phyloP scores from a whole-genome alignment of 2,329 filamentous ascomycete genomes.

The Botrytis medusae region DNA sequence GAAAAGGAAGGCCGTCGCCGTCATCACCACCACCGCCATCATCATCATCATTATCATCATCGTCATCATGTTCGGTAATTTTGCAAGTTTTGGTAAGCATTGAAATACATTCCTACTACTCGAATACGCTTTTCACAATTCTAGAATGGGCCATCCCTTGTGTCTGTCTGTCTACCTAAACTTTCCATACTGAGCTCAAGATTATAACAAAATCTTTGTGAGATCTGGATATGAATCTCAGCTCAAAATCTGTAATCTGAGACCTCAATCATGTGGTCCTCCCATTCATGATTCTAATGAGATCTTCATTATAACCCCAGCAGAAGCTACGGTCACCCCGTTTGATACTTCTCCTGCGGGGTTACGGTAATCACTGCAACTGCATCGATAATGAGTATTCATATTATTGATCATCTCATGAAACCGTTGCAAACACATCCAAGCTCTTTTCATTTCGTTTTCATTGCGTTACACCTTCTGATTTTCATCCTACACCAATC shows the following conservation, averaged over 20 bases:
- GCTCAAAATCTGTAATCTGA: neutral
- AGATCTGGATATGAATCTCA: neutral
- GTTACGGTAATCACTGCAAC: neutral
- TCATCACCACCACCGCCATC: constrained; percentile 3
- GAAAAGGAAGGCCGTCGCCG: constrained; percentile 19
- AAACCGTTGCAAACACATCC: neutral
- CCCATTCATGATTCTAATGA: neutral
- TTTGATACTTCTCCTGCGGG: neutral
- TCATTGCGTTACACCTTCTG: neutral
- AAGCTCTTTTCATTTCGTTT: neutral
- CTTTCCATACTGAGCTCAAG: constrained; percentile 6
- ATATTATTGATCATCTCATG: neutral
- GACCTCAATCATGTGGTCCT: neutral
- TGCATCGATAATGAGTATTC: neutral
- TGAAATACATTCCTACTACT: neutral
- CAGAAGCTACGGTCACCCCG: neutral
- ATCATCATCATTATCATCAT: no score
- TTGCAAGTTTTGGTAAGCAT: constrained; percentile 23
- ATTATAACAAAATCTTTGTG: neutral
- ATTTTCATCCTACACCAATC: neutral
- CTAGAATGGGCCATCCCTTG: neutral
- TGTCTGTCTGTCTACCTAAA: neutral
- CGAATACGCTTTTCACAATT: neutral
- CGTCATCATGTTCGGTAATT: constrained; percentile 21
- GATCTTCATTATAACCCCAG: neutral